Base-by-base conservation (phyloP, 306 rosid species). In the Amphicarpaea edgeworthii region DNA sequence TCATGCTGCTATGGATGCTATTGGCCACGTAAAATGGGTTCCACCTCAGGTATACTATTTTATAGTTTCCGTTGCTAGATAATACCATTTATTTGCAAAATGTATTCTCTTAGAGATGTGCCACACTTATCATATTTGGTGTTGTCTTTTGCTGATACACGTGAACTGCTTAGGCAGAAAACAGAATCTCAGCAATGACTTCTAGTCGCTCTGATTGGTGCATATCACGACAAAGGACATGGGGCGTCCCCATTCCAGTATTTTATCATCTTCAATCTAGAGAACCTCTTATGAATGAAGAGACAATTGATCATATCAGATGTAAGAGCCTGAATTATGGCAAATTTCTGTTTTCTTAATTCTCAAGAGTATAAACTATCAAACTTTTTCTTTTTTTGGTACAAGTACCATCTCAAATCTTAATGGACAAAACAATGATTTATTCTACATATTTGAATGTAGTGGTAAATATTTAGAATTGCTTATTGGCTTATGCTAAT, bases 201-300 rank as follows among this genome's bases (percentile, higher is more conserved):
- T 87, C 96, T 43, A 75, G 90, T 77, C 97, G 99, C 74, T 89
- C 96, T 24, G 99, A 95, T 74, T 95, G 99, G 99, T 95, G 99
- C 72, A 95, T 95, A 77, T 95, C 99, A 8, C 93, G 99, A 78
- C 99, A 95, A 86, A 88, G 99, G 86, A 88, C 97, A 6, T 95
- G 99, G 99, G 99, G 99, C 65, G 97, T 95, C 71, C 99, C 99
- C 68, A 95, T 95, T 87, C 99, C 99, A 46, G 99, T 92, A 41
- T 95, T 95, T 89, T 95, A 95, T 86, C 97, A 95, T 67, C 43
- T 83, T 79, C 86, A 84, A 62, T 83, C 98, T 24, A 82, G 88
- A 85, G 97, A 95, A 79, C 99, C 99, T 79, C 91, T 92, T 30
- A 92, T 92, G 97, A 89, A 92, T 79, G 93, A 92, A 72, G 98